Percentiles rank a stretch among this genome's conserved stretches.
Evolutionary conservation across 2,329 filamentous ascomycete genomes (phyloP).

Genomic region (Talaromyces sp.): DNA sequence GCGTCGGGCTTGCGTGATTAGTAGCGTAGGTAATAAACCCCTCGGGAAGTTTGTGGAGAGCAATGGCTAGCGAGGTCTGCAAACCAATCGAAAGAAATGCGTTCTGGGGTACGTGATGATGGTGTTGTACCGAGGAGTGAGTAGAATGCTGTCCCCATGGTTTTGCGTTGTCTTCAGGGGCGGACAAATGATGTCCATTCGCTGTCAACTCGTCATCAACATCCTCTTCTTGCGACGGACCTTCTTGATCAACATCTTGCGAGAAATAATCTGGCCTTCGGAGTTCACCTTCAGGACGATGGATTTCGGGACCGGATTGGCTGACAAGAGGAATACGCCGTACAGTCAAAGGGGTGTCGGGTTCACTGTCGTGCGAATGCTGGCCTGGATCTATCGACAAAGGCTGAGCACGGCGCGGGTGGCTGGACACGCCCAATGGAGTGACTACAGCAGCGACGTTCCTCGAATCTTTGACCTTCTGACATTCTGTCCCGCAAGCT

Average conservation of each 20-base stretch:
- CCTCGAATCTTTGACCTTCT: slow-evolving; percentile 36
- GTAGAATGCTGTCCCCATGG: slow-evolving; percentile 6
- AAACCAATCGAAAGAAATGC: slow-evolving; percentile 92
- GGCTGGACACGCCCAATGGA: neutral
- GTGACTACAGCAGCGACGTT: slow-evolving; percentile 8
- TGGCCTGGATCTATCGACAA: slow-evolving; percentile 1
- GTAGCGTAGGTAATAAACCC: slow-evolving; percentile 89
- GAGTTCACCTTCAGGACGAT: neutral
- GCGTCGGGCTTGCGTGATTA: slow-evolving; percentile 84
- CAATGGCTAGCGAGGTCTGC: slow-evolving; percentile 91
- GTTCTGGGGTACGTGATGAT: slow-evolving; percentile 93
- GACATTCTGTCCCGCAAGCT: slow-evolving; percentile 56
- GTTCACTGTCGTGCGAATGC: slow-evolving; percentile 1
- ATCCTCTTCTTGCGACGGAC: neutral
- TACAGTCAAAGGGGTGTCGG: slow-evolving; percentile 11
- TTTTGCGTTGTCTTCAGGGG: neutral
- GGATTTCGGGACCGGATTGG: neutral
- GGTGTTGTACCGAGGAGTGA: slow-evolving; percentile 46
- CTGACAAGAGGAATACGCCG: neutral
- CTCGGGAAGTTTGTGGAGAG: slow-evolving; percentile 90
- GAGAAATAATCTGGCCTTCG: slow-evolving; percentile 7
- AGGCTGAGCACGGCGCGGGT: neutral
- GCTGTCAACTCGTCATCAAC: slow-evolving; percentile 5
- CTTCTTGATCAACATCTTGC: neutral
- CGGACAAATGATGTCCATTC: neutral